Evolutionary conservation across 805 yeast species (phyloP).

Genomic region (Isabelozyma rhagii): DNA sequence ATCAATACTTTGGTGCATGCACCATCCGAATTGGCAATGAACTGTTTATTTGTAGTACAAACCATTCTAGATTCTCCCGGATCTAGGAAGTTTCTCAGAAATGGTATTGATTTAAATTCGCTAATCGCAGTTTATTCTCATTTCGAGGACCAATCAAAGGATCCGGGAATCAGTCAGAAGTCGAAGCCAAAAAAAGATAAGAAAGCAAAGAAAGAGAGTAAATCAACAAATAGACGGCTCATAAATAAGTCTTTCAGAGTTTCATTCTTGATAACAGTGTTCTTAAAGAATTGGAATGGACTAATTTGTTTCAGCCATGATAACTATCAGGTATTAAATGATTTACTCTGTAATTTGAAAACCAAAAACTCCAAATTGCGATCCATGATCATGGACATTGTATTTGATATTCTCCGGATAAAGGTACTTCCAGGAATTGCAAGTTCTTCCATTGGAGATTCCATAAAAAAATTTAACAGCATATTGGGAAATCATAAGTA

Average conservation of each 20-base stretch:
- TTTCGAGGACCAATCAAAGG: conserved; percentile 29
- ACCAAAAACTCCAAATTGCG: conserved; percentile 55
- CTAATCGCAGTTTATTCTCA: conserved; percentile 73
- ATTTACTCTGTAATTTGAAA: conserved; percentile 60
- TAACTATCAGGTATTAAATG: conserved; percentile 51
- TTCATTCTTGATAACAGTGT: conserved; percentile 54
- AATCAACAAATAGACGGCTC: conserved; percentile 13
- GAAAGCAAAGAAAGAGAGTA: conserved; percentile 2
- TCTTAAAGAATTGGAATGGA: conserved; percentile 77
- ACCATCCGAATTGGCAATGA: conserved; percentile 10
- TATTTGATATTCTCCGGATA: conserved; percentile 65
- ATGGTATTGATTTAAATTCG: conserved; percentile 60
- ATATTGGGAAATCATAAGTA: background rate
- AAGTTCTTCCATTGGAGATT: conserved; percentile 17
- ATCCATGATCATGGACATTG: conserved; percentile 64
- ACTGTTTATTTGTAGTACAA: conserved; percentile 34
- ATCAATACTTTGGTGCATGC: conserved; percentile 41
- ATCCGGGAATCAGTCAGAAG: background rate
- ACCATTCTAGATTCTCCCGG: conserved; percentile 57
- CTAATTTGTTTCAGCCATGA: conserved; percentile 59
- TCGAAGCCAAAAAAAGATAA: conserved; percentile 10
- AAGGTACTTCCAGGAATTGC: conserved; percentile 53
- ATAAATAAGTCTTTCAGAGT: conserved; percentile 57
- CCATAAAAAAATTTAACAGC: conserved; percentile 7
- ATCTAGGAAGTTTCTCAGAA: conserved; percentile 50